phyloP scores from a whole-genome alignment of 495 filamentous ascomycete species.

The Penicillium verhagenii region DNA sequence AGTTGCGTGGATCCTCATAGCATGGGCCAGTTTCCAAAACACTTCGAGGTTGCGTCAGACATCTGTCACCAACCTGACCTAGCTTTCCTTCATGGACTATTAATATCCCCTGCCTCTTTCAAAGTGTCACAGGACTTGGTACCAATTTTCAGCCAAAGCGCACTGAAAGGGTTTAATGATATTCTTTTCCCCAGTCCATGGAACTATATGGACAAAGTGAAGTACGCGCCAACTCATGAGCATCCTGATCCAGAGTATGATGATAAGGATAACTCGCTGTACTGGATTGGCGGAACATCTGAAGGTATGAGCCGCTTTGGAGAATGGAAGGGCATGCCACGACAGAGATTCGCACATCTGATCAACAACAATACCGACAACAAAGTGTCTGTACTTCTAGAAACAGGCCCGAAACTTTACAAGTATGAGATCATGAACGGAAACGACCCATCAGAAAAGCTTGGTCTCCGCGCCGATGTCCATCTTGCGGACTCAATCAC shows the following conservation, averaged over 20 bases:
- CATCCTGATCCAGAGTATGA: conserved; percentile 40
- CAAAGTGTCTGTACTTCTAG: conserved; percentile 43
- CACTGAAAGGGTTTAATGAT: conserved; percentile 55
- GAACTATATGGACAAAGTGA: conserved; percentile 52
- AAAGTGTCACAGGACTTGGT: conserved; percentile 61
- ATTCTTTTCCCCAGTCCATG: conserved; percentile 48
- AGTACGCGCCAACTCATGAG: conserved; percentile 37
- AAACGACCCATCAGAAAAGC: conserved; percentile 24
- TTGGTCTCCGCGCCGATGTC: conserved; percentile 37
- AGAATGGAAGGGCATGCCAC: conserved; percentile 58
- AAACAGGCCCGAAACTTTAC: conserved; percentile 29
- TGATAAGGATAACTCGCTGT: conserved; percentile 47
- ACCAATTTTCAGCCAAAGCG: conserved; percentile 74
- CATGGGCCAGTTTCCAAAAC: conserved; percentile 59
- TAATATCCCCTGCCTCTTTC: conserved; percentile 62
- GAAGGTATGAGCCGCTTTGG: conserved; percentile 54
- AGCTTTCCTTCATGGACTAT: conserved; percentile 67
- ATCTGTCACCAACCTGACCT: conserved; percentile 82
- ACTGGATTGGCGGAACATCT: conserved; percentile 55
- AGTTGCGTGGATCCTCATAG: conserved; percentile 66
- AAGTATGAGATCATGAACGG: conserved; percentile 40
- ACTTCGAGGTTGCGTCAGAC: conserved; percentile 64
- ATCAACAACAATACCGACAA: conserved; percentile 51
- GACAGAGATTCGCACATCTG: conserved; percentile 57
- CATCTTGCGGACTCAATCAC: conserved; percentile 51